Percentiles rank a stretch among this genome's conserved stretches.
phyloP scores from a whole-genome alignment of 176 grass and related monocot species.

The Rhynchospora breviuscula region DNA sequence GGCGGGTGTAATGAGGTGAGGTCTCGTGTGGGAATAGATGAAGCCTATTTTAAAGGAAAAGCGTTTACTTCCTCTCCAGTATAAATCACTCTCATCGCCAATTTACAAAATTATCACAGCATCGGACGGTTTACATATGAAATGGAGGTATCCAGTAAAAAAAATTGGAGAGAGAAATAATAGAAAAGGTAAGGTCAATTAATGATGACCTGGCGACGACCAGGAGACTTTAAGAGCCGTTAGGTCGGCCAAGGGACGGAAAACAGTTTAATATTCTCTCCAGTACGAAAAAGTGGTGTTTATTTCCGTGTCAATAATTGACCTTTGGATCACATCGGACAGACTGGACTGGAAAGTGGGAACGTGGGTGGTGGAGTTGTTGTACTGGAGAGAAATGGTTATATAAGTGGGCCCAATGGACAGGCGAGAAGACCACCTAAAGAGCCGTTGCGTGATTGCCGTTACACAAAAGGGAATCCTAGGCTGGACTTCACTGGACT shows the following conservation, averaged over 20 bases:
- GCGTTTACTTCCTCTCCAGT: neutral
- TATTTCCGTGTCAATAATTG: neutral
- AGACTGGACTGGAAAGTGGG: neutral
- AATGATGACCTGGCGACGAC: slow-evolving; percentile 23
- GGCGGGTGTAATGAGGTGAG: neutral
- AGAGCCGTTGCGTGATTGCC: slow-evolving; percentile 16
- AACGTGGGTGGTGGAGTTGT: neutral
- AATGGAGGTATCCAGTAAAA: neutral
- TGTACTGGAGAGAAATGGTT: neutral
- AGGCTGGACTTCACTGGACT: neutral
- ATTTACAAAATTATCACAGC: neutral
- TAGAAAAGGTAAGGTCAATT: slow-evolving; percentile 3
- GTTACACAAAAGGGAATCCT: slow-evolving; percentile 17
- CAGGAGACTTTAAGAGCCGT: slow-evolving; percentile 21
- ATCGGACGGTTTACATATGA: neutral
- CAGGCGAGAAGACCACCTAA: neutral
- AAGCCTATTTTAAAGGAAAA: neutral
- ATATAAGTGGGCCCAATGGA: neutral
- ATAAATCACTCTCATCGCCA: neutral
- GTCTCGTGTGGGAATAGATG: neutral
- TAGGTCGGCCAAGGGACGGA: neutral
- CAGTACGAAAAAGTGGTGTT: neutral
- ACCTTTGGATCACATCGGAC: neutral
- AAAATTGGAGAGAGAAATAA: neutral
- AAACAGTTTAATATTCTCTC: neutral